Evolutionary conservation across 2,329 filamentous ascomycete genomes (phyloP), one percentile per base, ranked within the genome.

Genomic region (Hyphodiscus sp.): DNA sequence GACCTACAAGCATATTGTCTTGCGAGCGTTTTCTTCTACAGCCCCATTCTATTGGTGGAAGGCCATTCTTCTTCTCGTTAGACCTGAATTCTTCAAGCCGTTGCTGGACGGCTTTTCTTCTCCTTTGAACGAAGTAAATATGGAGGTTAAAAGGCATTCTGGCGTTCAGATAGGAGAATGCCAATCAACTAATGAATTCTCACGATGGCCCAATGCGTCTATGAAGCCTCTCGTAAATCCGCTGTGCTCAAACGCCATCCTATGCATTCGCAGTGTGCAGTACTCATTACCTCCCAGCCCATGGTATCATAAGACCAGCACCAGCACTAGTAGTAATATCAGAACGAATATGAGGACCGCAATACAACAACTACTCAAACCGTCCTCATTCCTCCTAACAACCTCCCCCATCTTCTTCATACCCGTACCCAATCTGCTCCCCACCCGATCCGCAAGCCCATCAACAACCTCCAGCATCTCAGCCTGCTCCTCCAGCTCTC

Each of bases 401-500:
- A 99, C 86, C 70, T 87, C 82, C 60, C 85, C 83, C 64, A 99
- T 82, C 74, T 88, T 92, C 72, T 89, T 86, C 75, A 97, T 82
- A 19, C 94, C 94, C 52, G 79, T 90, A 73, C 90, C 83, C 65
- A 99, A 72, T 67, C 94, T 85, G 1, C 89, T 88, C 15, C 89
- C 88, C 1, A 99, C 91, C 33, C 92, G 80, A 69, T 97, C 91
- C 3, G 89, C 90, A 53, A 95, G 76, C 29, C 78, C 80, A 71
- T 97, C 92, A 42, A 95, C 87, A 50, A 88, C 85, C 58, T 94
- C 85, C 53, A 99, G 77, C 80, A 97, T 86, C 70, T 91, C 89
- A 20, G 80, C 80, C 76, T 99, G 94, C 74, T 99, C 94, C 72
- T 96, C 95, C 45, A 99, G 76, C 74, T 99, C 94, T 53, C 92